Base-by-base conservation (phyloP, 345 rosid species). In the Boechera divaricarpa region DNA sequence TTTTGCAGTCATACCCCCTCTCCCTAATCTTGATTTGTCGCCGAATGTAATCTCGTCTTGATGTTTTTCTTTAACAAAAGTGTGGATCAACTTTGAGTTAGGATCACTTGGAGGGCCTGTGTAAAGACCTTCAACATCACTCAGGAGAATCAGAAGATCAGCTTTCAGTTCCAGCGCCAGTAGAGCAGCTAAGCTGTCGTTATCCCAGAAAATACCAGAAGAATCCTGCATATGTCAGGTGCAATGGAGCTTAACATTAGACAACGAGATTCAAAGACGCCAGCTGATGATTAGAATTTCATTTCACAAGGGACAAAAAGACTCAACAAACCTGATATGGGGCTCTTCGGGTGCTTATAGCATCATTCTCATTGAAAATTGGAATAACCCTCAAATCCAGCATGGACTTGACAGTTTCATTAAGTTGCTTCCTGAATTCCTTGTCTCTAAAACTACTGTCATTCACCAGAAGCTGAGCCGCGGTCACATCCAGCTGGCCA, bases 1-100 rank as follows among this genome's bases (percentile, higher is more conserved):
- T 84, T 96, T 96, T 8, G 99, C 97, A 24, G 94, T 91, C 99
- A 93, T 96, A 67, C 99, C 99, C 1, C 99, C 99, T 89, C 99
- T 88, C 67, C 99, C 99, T 60, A 96, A 83, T 77, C 99, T 88
- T 74, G 99, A 96, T 83, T 96, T 96, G 84, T 96, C 97, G 48
- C 99, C 99, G 57, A 93, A 93, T 38, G 98, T 96, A 67, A 96
- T 91, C 85, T 84, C 99, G 48, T 81, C 61, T 48, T 86, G 98
- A 85, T 96, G 98, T 71, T 72, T 90, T 76, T 90, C 96, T 75
- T 84, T 86, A 44, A 96, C 39, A 81, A 93, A 93, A 3, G 99
- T 96, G 56, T 84, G 88, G 63, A 96, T 96, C 75, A 96, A 83
- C 89, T 86, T 90, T 75, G 99, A 96, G 54, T 80, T 70, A 10